Evolutionary conservation across 352 stramenopile species (phyloP).

Genomic region (Pythium plurisporium): DNA sequence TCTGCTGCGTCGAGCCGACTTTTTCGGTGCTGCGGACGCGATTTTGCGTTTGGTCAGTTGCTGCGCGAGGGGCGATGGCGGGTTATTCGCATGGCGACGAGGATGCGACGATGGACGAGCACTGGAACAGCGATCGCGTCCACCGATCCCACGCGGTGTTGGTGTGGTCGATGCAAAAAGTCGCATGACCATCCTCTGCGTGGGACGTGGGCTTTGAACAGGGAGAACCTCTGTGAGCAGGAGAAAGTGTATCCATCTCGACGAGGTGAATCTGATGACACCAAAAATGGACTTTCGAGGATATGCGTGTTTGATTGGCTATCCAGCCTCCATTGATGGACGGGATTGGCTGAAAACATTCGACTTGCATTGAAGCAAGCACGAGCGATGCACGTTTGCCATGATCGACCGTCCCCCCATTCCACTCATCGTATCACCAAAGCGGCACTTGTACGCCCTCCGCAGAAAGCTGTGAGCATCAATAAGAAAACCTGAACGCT

Average conservation of each 20-base stretch:
- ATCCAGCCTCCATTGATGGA: background rate
- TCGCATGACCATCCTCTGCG: background rate
- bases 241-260: slow-evolving; percentile 10
- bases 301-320: background rate
- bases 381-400: too few species aligned
- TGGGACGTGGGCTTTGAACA: too few species aligned
- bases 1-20: slow-evolving; percentile 2
- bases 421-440: too few species aligned
- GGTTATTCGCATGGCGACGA: background rate
- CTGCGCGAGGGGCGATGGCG: background rate
- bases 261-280: background rate
- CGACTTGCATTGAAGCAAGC: too few species aligned
- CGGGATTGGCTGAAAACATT: too few species aligned
- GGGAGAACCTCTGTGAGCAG: too few species aligned
- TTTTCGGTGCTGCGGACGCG: background rate
- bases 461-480: too few species aligned
- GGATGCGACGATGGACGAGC: background rate
- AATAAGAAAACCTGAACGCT: too few species aligned
- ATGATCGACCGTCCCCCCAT: too few species aligned
- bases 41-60: slow-evolving; percentile 1
- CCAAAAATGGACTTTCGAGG: slow-evolving; percentile 7
- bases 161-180: background rate
- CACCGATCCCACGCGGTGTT: background rate
- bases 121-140: slow-evolving; percentile 6
- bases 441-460: too few species aligned